phyloP scores from a whole-genome alignment of 164 flowering plant species.

The Cinnamomum micranthum region DNA sequence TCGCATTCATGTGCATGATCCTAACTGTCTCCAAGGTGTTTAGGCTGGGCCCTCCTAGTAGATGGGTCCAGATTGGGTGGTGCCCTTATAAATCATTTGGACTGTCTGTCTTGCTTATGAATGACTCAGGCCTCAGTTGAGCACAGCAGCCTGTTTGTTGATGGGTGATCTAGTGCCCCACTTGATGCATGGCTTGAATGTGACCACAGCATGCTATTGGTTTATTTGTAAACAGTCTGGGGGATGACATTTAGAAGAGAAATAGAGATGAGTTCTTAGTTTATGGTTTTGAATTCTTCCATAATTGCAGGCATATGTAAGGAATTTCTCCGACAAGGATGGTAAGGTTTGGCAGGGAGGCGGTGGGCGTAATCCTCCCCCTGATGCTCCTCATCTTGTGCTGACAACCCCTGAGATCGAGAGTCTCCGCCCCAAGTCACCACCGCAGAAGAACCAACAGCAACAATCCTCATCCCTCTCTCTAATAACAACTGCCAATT shows the following conservation, averaged over 20 bases:
- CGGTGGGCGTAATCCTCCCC: slow-evolving; percentile 96
- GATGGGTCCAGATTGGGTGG: too few relatives aligned
- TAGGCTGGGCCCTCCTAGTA: background rate
- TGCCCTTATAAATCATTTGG: too few relatives aligned
- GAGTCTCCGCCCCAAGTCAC: slow-evolving; percentile 89
- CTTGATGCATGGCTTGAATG: too few relatives aligned
- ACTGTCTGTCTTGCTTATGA: too few relatives aligned
- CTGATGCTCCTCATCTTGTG: slow-evolving; percentile 93
- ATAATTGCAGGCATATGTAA: slow-evolving; percentile 56
- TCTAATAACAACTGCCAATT: slow-evolving; percentile 41
- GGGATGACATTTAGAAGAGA: too few relatives aligned
- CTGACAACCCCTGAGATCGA: slow-evolving; percentile 92
- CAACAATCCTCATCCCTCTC: slow-evolving; percentile 55
- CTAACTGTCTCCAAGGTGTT: background rate
- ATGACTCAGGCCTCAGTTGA: too few relatives aligned
- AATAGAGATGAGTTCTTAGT: background rate
- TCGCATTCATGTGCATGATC: background rate
- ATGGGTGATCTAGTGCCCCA: too few relatives aligned
- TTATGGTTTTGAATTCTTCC: background rate
- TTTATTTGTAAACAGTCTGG: too few relatives aligned
- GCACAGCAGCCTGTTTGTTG: too few relatives aligned
- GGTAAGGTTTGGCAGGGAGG: slow-evolving; percentile 98
- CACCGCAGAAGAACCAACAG: slow-evolving; percentile 89
- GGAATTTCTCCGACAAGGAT: slow-evolving; percentile 82
- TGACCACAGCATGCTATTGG: too few relatives aligned